Evolutionary conservation across 1,139 yeast species (phyloP).

Genomic region (Debaryomyces subglobosus): DNA sequence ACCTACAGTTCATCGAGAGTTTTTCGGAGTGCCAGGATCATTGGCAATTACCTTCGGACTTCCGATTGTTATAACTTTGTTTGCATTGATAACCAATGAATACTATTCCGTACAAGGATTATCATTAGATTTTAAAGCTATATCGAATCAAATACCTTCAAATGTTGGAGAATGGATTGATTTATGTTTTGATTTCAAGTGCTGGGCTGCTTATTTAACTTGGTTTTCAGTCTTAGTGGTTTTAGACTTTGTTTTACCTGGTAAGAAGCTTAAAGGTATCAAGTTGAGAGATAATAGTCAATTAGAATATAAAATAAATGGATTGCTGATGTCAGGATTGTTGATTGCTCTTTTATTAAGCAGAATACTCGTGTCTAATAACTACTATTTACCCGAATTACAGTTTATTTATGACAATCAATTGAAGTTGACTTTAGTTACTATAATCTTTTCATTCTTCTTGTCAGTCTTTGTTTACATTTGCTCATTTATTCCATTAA

Average conservation of each 20-base stretch:
- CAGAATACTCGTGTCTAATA: constrained; percentile 52
- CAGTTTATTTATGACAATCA: constrained; percentile 72
- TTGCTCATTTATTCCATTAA: constrained; percentile 64
- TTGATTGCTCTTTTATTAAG: constrained; percentile 50
- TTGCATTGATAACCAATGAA: constrained; percentile 63
- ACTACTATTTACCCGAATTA: constrained; percentile 72
- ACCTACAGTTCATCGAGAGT: constrained; percentile 67
- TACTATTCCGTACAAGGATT: constrained; percentile 55
- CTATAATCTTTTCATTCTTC: constrained; percentile 64
- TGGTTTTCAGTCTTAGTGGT: constrained; percentile 75
- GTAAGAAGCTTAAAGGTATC: constrained; percentile 67
- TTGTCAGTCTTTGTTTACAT: constrained; percentile 69
- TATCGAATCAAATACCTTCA: constrained; percentile 32
- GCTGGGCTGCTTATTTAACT: constrained; percentile 66
- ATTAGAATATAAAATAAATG: constrained; percentile 81
- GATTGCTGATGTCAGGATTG: constrained; percentile 56
- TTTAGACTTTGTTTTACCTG: constrained; percentile 75
- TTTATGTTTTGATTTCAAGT: constrained; percentile 38
- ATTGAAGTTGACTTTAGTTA: constrained; percentile 62
- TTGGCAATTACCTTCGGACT: constrained; percentile 64
- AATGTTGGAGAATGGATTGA: constrained; percentile 27
- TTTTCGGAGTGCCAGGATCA: constrained; percentile 79
- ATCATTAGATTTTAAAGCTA: constrained; percentile 39
- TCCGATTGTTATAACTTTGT: constrained; percentile 61
- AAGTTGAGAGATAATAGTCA: constrained; percentile 72